These are phyloP conservation scores for Tetragonia tetragonoides DNA, from an alignment of 148 eudicot species.

Conservation along the genomic window DNA sequence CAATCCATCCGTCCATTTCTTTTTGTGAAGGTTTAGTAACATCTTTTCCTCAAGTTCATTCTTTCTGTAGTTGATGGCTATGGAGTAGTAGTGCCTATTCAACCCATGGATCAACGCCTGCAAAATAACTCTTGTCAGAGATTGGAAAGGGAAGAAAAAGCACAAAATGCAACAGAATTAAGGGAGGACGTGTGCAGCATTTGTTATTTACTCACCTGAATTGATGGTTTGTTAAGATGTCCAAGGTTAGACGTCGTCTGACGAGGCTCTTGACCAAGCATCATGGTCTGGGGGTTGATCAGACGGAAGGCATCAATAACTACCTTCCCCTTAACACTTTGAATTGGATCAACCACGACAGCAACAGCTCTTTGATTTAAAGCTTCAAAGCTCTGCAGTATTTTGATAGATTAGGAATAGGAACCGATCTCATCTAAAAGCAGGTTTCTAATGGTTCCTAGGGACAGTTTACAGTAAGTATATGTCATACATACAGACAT, in stretches of 20 bases:
- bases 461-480: background rate
- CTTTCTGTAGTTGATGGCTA: slow-evolving; percentile 94
- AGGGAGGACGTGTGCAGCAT: background rate
- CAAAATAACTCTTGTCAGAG: slow-evolving; percentile 17
- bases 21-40: slow-evolving; percentile 94
- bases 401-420: background rate
- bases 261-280: slow-evolving; percentile 99
- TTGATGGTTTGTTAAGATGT: slow-evolving; percentile 94
- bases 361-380: slow-evolving; percentile 94
- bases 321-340: slow-evolving; percentile 97
- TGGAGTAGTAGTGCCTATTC: slow-evolving; percentile 92
- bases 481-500: background rate
- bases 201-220: slow-evolving; percentile 50
- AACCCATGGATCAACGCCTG: slow-evolving; percentile 97
- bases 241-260: slow-evolving; percentile 97
- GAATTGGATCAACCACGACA: slow-evolving; percentile 96
- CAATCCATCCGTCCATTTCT: slow-evolving; percentile 98
- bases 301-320: slow-evolving; percentile 96
- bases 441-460: background rate
- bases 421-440: background rate
- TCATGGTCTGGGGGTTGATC: slow-evolving; percentile 98
- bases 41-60: slow-evolving; percentile 98
- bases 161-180: background rate
- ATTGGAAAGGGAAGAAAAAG: no score
- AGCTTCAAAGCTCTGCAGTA: slow-evolving; percentile 92